Evolutionary conservation across 441 rosid genomes (phyloP).

Genomic region (Pelargonium cotyledonis): DNA sequence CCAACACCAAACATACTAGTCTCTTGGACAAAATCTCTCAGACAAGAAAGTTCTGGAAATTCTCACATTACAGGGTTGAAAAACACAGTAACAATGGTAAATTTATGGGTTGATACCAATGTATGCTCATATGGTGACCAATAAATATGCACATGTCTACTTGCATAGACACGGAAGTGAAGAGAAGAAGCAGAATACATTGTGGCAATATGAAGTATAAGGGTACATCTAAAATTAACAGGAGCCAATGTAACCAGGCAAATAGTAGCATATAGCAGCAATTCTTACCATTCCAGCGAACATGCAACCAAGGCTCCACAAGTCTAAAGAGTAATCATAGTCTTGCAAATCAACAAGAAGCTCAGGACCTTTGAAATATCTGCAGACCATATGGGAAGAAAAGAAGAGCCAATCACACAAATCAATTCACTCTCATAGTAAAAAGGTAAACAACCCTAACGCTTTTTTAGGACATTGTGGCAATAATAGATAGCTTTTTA

Average conservation of each 20-base stretch:
- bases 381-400: slow-evolving; percentile 19
- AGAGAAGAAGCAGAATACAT: no score
- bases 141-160: no score
- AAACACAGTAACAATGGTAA: no score
- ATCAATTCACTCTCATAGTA: not conserved
- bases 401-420: not conserved
- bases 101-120: no score
- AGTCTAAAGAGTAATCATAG: slow-evolving; percentile 42
- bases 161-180: no score
- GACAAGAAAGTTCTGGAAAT: not conserved
- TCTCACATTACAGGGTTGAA: not conserved
- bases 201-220: not conserved
- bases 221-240: not conserved
- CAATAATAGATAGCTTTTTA: no score
- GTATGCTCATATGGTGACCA: no score
- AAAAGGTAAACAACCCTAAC: no score
- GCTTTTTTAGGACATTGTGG: no score
- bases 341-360: slow-evolving; percentile 57
- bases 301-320: slow-evolving; percentile 5
- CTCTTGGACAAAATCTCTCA: not conserved
- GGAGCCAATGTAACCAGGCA: not conserved
- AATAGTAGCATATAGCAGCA: not conserved
- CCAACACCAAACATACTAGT: not conserved
- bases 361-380: slow-evolving; percentile 96
- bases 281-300: slow-evolving; percentile 7